Percentiles rank a stretch among this genome's conserved stretches.
Evolutionary conservation across 208 protist species (phyloP).

Genomic region (Acanthamoeba divionensis): DNA sequence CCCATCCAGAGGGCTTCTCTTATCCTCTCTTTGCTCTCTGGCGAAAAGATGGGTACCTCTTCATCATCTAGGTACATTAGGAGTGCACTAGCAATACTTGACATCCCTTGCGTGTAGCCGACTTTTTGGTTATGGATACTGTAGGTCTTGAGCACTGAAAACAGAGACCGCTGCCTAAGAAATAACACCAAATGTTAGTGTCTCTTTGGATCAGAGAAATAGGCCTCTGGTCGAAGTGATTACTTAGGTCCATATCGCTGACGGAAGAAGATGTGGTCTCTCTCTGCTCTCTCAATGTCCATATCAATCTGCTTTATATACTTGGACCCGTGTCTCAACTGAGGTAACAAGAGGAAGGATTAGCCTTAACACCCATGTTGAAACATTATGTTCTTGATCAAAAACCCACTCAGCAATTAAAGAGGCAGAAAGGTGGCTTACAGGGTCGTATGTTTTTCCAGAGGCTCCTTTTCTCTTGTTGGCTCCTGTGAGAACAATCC

Average conservation of each 20-base stretch:
- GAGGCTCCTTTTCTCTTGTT: neutral
- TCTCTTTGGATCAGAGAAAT: neutral
- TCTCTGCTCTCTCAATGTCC: neutral
- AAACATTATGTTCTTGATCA: too few relatives aligned
- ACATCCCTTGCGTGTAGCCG: constrained; percentile 26
- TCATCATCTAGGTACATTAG: constrained; percentile 34
- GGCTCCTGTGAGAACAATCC: neutral
- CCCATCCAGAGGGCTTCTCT: neutral
- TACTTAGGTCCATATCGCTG: constrained; percentile 25
- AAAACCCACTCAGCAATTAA: neutral
- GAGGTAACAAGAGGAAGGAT: neutral
- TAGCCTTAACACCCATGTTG: too few relatives aligned
- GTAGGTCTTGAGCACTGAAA: constrained; percentile 29
- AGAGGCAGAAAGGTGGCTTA: neutral
- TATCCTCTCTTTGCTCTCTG: neutral
- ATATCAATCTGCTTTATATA: constrained; percentile 40
- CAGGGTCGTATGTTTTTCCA: neutral
- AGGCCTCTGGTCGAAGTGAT: neutral
- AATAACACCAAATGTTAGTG: neutral
- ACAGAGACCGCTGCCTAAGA: constrained; percentile 3
- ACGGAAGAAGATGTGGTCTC: constrained; percentile 31
- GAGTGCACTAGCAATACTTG: neutral
- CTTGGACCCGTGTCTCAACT: neutral
- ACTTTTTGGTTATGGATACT: constrained; percentile 2
- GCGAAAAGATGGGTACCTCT: neutral